Evolutionary conservation across 768 basidiomycete species (phyloP).

Genomic region (Lactarius tabidus): DNA sequence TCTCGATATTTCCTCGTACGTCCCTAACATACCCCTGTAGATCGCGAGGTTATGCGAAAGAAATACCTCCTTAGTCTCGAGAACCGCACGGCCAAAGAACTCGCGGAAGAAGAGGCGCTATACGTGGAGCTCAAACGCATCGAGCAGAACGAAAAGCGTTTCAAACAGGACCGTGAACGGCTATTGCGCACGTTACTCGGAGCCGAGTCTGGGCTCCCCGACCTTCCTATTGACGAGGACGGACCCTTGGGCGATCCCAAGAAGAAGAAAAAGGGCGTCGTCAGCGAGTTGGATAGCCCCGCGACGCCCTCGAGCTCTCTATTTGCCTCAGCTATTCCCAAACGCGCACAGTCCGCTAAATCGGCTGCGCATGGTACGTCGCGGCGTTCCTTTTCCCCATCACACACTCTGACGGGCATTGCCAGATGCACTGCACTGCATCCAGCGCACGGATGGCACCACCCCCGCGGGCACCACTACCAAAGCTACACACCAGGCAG

Average conservation of each 20-base stretch:
- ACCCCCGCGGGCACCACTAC: conserved; percentile 48
- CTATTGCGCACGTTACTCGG: conserved; percentile 80
- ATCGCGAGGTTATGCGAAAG: conserved; percentile 84
- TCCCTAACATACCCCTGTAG: conserved; percentile 37
- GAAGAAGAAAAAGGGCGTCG: conserved; percentile 51
- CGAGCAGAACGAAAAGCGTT: conserved; percentile 86
- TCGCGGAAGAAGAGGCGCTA: conserved; percentile 92
- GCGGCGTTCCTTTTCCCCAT: conserved; percentile 2
- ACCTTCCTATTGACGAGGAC: conserved; percentile 65
- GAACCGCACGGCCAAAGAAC: conserved; percentile 81
- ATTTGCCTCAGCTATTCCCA: conserved; percentile 14
- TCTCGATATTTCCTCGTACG: neutral
- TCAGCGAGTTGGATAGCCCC: conserved; percentile 42
- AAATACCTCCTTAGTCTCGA: conserved; percentile 85
- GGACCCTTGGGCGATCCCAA: conserved; percentile 44
- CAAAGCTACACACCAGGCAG: conserved; percentile 77
- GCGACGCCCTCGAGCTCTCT: conserved; percentile 41
- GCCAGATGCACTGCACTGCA: conserved; percentile 67
- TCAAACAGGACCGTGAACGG: conserved; percentile 85
- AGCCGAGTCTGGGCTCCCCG: conserved; percentile 80
- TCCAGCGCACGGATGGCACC: conserved; percentile 60
- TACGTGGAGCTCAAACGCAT: conserved; percentile 93
- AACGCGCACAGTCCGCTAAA: conserved; percentile 45
- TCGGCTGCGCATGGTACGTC: conserved; percentile 55
- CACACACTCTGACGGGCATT: conserved; percentile 22